A percentile compares a stretch with the other conserved stretches of the same genome.
These are phyloP conservation scores for Eucalyptus lansdowneana DNA, from an alignment of 345 rosid species.

Conservation along the genomic window DNA sequence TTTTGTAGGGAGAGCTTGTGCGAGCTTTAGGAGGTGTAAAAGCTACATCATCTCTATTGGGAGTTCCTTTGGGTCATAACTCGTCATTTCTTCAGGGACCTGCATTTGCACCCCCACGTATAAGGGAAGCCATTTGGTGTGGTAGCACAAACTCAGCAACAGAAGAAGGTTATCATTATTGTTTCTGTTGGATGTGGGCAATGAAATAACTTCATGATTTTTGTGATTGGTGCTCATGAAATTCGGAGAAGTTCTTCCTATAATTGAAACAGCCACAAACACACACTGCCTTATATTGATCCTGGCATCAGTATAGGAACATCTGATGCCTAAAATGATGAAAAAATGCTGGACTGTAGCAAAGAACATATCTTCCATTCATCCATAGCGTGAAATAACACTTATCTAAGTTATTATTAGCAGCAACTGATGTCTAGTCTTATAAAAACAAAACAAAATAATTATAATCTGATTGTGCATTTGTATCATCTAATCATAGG, in stretches of 20 bases:
- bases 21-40: slow-evolving; percentile 74
- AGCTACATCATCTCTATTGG: slow-evolving; percentile 73
- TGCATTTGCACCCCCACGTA: slow-evolving; percentile 96
- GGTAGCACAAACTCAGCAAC: slow-evolving; percentile 92
- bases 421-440: background rate
- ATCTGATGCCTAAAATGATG: background rate
- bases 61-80: slow-evolving; percentile 95
- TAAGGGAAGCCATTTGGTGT: slow-evolving; percentile 98
- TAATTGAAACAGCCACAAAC: background rate
- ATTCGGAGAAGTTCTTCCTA: background rate
- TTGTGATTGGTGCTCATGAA: background rate
- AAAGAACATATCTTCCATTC: background rate
- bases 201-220: background rate
- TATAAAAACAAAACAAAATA: background rate
- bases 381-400: background rate
- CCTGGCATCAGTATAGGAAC: background rate
- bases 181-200: background rate
- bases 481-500: background rate
- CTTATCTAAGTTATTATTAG: background rate
- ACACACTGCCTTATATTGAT: background rate
- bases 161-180: slow-evolving; percentile 61
- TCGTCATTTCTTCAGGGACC: slow-evolving; percentile 99
- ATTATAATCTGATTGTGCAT: background rate
- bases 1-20: slow-evolving; percentile 68
- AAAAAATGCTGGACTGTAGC: background rate